Evolutionary conservation across 805 yeast species (phyloP).

Genomic region (Lipomyces oligophaga): DNA sequence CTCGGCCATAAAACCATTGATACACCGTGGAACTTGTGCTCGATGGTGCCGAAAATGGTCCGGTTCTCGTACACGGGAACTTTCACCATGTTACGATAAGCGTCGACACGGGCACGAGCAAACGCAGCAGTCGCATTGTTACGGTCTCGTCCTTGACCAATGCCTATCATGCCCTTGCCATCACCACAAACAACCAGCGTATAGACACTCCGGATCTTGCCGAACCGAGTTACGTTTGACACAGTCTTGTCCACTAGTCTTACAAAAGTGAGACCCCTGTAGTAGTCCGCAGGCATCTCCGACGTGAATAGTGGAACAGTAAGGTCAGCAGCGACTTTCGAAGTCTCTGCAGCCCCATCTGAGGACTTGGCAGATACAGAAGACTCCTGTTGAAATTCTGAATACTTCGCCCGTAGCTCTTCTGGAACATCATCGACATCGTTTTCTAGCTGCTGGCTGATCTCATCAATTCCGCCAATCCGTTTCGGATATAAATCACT

Average conservation of each 20-base stretch:
- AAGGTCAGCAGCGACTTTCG: neutral
- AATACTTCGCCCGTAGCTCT: neutral
- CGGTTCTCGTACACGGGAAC: constrained; percentile 87
- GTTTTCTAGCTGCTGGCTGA: neutral
- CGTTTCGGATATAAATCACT: constrained; percentile 1
- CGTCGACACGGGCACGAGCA: constrained; percentile 86
- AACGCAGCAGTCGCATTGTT: constrained; percentile 71
- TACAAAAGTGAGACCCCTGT: constrained; percentile 1
- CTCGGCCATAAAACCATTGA: constrained; percentile 77
- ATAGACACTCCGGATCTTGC: constrained; percentile 78
- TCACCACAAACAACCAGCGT: constrained; percentile 90
- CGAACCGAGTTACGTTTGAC: constrained; percentile 86
- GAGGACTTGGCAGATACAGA: no score
- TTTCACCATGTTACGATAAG: constrained; percentile 75
- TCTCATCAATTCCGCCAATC: no score
- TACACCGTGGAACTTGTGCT: constrained; percentile 82
- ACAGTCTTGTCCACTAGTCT: constrained; percentile 53
- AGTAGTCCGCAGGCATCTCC: constrained; percentile 8
- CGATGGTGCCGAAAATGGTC: constrained; percentile 81
- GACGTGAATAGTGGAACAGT: neutral
- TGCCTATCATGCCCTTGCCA: constrained; percentile 86
- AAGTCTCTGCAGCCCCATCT: neutral
- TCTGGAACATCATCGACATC: neutral
- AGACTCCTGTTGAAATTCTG: no score
- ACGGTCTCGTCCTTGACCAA: constrained; percentile 91